phyloP scores from a whole-genome alignment of 2,329 filamentous ascomycete species.

The Aspergillus sp. region DNA sequence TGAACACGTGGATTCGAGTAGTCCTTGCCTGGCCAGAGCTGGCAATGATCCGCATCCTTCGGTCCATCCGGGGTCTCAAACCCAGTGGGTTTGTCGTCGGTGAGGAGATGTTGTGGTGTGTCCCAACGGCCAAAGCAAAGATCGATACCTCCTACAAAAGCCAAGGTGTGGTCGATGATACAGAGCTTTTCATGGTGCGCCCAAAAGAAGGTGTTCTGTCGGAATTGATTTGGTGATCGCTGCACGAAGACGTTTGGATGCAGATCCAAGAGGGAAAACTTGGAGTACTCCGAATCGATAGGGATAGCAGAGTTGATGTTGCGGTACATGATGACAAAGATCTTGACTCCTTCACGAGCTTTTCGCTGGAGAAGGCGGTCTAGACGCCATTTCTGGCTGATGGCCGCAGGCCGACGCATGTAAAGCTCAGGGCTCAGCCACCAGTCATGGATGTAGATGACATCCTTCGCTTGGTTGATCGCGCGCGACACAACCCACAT shows the following conservation, averaged over 20 bases:
- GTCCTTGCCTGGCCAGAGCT: constrained; percentile 96
- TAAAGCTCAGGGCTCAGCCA: constrained; percentile 97
- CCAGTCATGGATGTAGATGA: constrained; percentile 99
- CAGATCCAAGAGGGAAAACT: constrained; percentile 90
- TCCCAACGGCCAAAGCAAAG: constrained; percentile 98
- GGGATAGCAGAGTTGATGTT: constrained; percentile 97
- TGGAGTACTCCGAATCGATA: constrained; percentile 97
- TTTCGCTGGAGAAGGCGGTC: constrained; percentile 92
- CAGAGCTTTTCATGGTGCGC: constrained; percentile 99
- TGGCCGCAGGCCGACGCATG: constrained; percentile 87
- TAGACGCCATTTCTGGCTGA: constrained; percentile 96
- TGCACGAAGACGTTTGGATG: constrained; percentile 97
- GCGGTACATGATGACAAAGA: constrained; percentile 96
- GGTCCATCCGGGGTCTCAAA: constrained; percentile 78
- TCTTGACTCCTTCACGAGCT: constrained; percentile 91
- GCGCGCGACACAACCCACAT: constrained; percentile 99
- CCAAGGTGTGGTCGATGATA: constrained; percentile 92
- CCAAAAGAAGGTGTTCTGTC: constrained; percentile 99
- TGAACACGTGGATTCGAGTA: constrained; percentile 96
- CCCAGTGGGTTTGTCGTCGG: constrained; percentile 91
- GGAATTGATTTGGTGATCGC: constrained; percentile 93
- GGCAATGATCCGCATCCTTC: constrained; percentile 87
- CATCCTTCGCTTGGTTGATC: constrained; percentile 94
- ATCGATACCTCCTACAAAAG: constrained; percentile 94
- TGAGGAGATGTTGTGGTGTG: constrained; percentile 85